Conservation (phyloP, 306 rosid species). For the Vigna mungo region DNA sequence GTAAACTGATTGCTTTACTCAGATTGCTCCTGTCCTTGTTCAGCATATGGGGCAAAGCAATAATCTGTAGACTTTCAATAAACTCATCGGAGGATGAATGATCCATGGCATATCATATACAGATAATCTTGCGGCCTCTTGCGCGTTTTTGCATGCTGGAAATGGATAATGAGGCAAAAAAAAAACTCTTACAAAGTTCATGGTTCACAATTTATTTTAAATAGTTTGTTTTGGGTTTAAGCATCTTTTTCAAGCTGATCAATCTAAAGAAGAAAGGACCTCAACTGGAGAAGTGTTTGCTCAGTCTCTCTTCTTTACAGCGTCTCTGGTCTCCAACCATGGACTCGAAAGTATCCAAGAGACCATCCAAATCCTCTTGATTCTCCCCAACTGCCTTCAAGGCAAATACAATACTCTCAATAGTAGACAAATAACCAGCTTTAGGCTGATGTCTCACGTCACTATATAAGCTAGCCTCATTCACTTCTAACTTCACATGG, state of each 20-base stretch:
- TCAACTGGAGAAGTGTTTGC: slow-evolving; percentile 40
- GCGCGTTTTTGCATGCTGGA: background rate
- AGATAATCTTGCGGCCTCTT: background rate
- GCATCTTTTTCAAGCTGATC: slow-evolving; percentile 12
- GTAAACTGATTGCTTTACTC: slow-evolving; percentile 1
- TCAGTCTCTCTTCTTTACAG: slow-evolving; percentile 77
- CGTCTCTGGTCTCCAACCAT: slow-evolving; percentile 87
- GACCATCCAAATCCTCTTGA: slow-evolving; percentile 67
- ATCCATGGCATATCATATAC: background rate
- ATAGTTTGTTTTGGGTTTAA: slow-evolving; percentile 1
- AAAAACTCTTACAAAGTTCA: background rate
- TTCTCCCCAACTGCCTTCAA: slow-evolving; percentile 66
- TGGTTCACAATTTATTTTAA: background rate
- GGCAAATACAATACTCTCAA: slow-evolving; percentile 85
- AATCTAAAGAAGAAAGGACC: slow-evolving; percentile 22
- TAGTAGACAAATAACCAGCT: slow-evolving; percentile 78
- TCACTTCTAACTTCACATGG: slow-evolving; percentile 76
- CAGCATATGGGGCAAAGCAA: slow-evolving; percentile 3
- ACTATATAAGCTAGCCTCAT: slow-evolving; percentile 67
- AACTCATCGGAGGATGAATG: background rate
- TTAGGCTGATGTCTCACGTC: slow-evolving; percentile 88
- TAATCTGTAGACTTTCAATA: slow-evolving; percentile 7
- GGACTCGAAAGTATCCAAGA: slow-evolving; percentile 77
- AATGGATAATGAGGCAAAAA: background rate
- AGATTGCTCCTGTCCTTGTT: background rate